Percentiles rank a stretch among this genome's conserved stretches.
Evolutionary conservation across 73 alveolate genomes (phyloP).

Genomic region (Paramecium bursaria): DNA sequence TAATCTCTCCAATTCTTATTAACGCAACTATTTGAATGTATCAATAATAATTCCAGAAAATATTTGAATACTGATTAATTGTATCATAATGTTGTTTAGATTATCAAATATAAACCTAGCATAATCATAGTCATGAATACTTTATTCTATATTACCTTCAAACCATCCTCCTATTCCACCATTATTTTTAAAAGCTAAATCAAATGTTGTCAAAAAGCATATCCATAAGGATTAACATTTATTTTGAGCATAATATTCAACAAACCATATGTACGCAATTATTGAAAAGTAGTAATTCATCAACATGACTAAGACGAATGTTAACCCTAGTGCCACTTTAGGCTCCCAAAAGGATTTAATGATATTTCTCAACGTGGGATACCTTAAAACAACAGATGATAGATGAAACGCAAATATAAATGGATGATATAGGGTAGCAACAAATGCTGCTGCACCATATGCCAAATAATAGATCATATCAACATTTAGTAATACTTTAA

Average conservation of each 20-base stretch:
- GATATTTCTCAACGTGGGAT: slow-evolving; percentile 81
- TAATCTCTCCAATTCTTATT: slow-evolving; percentile 80
- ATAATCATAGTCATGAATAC: slow-evolving; percentile 54
- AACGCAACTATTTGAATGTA: slow-evolving; percentile 93
- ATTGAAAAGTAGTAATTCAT: slow-evolving; percentile 77
- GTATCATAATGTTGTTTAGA: slow-evolving; percentile 56
- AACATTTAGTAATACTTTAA: slow-evolving; percentile 65
- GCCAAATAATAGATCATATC: slow-evolving; percentile 78
- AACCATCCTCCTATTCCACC: slow-evolving; percentile 86
- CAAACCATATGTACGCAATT: slow-evolving; percentile 69
- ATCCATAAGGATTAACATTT: slow-evolving; percentile 73
- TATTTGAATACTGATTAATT: slow-evolving; percentile 65
- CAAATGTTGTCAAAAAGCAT: slow-evolving; percentile 79
- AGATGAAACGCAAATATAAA: slow-evolving; percentile 84
- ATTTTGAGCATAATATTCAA: slow-evolving; percentile 62
- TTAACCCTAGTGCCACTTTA: slow-evolving; percentile 76
- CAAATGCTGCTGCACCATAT: slow-evolving; percentile 73
- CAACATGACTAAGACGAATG: slow-evolving; percentile 75
- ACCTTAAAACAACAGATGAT: slow-evolving; percentile 79
- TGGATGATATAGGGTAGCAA: slow-evolving; percentile 79
- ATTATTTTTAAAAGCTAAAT: slow-evolving; percentile 80
- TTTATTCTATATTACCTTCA: slow-evolving; percentile 39
- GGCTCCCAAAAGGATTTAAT: slow-evolving; percentile 82
- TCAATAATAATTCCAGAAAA: slow-evolving; percentile 90
- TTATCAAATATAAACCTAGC: slow-evolving; percentile 69